Evolutionary conservation across 495 filamentous ascomycete species (phyloP).

Genomic region (Daldinia grandis): DNA sequence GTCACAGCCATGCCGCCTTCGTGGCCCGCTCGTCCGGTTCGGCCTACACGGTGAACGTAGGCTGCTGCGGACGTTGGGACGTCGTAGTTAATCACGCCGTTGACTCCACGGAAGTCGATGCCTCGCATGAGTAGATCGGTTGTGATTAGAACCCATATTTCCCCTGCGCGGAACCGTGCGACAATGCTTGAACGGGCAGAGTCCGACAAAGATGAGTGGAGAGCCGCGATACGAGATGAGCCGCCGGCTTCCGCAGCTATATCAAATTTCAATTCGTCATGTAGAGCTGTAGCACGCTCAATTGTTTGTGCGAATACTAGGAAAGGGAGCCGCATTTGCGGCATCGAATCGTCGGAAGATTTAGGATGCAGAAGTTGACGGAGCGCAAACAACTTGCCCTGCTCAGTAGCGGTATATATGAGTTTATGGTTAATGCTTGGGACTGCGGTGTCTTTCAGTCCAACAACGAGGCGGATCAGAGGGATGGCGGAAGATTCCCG

Average conservation of each 20-base stretch:
- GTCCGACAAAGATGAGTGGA: conserved; percentile 88
- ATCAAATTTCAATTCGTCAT: conserved; percentile 92
- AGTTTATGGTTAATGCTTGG: conserved; percentile 90
- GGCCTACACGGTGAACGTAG: conserved; percentile 92
- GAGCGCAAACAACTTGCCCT: conserved; percentile 90
- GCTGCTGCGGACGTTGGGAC: conserved; percentile 86
- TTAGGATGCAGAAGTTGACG: conserved; percentile 90
- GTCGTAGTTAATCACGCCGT: conserved; percentile 96
- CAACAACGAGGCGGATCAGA: conserved; percentile 86
- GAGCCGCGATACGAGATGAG: conserved; percentile 83
- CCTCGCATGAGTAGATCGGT: conserved; percentile 92
- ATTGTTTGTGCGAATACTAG: conserved; percentile 96
- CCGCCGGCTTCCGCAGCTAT: conserved; percentile 89
- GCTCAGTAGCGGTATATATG: conserved; percentile 89
- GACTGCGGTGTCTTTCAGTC: conserved; percentile 92
- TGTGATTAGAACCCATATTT: conserved; percentile 95
- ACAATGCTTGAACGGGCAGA: conserved; percentile 78
- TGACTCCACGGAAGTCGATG: conserved; percentile 90
- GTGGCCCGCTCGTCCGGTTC: conserved; percentile 88
- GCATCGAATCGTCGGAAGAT: conserved; percentile 56
- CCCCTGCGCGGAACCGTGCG: conserved; percentile 87
- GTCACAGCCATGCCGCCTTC: conserved; percentile 92
- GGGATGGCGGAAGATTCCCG: conserved; percentile 64
- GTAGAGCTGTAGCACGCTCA: conserved; percentile 82
- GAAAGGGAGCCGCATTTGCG: conserved; percentile 83